A percentile compares a stretch with the other conserved stretches of the same genome.
These are phyloP conservation scores for Teunomyces tritomae DNA, from an alignment of 805 yeast species.

Conservation along the genomic window DNA sequence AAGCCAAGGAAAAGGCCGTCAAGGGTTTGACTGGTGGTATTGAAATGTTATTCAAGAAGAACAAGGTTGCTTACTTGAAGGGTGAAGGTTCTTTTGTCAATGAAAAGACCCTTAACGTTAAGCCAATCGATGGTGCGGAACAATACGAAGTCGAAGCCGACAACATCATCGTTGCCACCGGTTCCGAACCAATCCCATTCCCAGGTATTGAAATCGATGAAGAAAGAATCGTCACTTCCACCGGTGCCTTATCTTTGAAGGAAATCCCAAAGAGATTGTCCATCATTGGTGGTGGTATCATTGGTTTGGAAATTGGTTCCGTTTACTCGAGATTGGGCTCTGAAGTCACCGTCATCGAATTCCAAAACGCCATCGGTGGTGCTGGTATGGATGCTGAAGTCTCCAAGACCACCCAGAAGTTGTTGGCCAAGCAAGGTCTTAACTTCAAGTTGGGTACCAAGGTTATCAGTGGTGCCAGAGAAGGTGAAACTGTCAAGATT, in stretches of 20 bases:
- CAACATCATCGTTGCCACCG: slow-evolving; percentile 93
- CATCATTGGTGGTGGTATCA: slow-evolving; percentile 98
- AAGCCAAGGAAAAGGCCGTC: slow-evolving; percentile 90
- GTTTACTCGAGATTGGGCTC: slow-evolving; percentile 95
- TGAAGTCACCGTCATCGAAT: slow-evolving; percentile 93
- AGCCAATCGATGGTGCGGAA: slow-evolving; percentile 81
- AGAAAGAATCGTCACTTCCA: slow-evolving; percentile 93
- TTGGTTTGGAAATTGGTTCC: slow-evolving; percentile 98
- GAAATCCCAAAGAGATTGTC: slow-evolving; percentile 91
- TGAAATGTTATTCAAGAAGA: slow-evolving; percentile 92
- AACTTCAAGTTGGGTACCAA: slow-evolving; percentile 91
- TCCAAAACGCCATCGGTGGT: slow-evolving; percentile 90
- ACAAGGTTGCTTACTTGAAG: slow-evolving; percentile 90
- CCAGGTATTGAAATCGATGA: slow-evolving; percentile 97
- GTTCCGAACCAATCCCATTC: slow-evolving; percentile 98
- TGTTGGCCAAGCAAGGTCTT: slow-evolving; percentile 91
- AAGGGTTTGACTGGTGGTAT: slow-evolving; percentile 88
- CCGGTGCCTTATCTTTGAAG: slow-evolving; percentile 81
- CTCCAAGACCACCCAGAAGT: slow-evolving; percentile 83
- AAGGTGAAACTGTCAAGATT: slow-evolving; percentile 83
- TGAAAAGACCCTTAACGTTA: slow-evolving; percentile 74
- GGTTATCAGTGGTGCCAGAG: slow-evolving; percentile 81
- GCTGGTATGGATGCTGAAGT: slow-evolving; percentile 98
- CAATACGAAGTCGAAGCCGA: slow-evolving; percentile 73
- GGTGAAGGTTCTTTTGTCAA: slow-evolving; percentile 87